Evolutionary conservation across 495 filamentous ascomycete genomes (phyloP).

Genomic region (Hypoxylon intermedium): DNA sequence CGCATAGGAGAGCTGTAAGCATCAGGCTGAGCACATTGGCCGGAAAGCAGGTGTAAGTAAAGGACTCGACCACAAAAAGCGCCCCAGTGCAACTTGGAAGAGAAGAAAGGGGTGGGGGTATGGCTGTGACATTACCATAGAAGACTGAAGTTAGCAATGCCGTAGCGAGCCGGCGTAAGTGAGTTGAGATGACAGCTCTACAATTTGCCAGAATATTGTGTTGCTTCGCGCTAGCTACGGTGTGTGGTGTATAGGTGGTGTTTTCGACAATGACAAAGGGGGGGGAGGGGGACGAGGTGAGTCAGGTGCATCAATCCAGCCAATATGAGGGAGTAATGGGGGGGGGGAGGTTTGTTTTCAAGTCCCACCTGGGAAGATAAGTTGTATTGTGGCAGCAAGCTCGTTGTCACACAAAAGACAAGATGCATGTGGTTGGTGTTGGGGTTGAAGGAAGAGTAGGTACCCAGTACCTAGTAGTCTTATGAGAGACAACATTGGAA

Average conservation of each 20-base stretch:
- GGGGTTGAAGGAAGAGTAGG: no score
- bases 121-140: not conserved
- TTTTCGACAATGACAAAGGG: conserved; percentile 13
- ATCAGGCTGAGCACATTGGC: conserved; percentile 65
- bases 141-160: not conserved
- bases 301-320: no score
- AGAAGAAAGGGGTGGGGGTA: not conserved
- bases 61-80: not conserved
- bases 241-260: not conserved
- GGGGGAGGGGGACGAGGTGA: not conserved
- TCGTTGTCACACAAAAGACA: no score
- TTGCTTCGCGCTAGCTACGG: not conserved
- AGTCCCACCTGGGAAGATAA: no score
- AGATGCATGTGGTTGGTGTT: no score
- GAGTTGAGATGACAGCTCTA: not conserved
- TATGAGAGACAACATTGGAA: no score
- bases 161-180: not conserved
- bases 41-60: conserved; percentile 15
- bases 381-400: no score
- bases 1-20: conserved; percentile 89
- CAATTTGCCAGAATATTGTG: not conserved
- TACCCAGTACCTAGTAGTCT: no score
- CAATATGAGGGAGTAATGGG: no score
- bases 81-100: not conserved
- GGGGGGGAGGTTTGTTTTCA: no score